Evolutionary conservation across 1,139 yeast species (phyloP), one percentile per base, ranked within the genome.

Genomic region (Scheffersomyces quercinus): DNA sequence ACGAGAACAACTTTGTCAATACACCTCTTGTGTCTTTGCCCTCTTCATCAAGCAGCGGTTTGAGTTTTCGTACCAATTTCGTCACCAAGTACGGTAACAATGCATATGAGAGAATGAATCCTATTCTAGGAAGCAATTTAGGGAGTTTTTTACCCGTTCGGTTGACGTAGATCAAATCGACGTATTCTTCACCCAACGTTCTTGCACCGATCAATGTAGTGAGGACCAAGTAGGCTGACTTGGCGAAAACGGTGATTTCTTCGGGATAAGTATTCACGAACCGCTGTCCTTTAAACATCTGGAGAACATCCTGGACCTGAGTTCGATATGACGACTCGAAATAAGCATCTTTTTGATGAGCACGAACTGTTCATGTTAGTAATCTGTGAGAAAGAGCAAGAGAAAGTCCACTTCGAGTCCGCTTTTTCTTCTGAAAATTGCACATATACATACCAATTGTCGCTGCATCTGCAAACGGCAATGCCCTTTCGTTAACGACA

Each of bases 131-230:
- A 7, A 64, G n/a, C 1, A 70, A 29, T 34, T 64, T 68, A 1
- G 88, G 86, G n/a, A 85, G 62, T 28, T 68, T 56, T 24, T 55
- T 69, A 0, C 83, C 88, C 41, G 64, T 65, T 46, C 74, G 71
- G 46, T 61, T 75, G 5, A 88, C 87, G 56, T 89, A 88, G 14
- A 85, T 70, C 45, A 91, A 69, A 63, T 91, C 97, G 13, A 91
- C 93, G 62, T 91, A 91, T 64, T 93, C 98, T 60, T 91, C 98
- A 0, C 99, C 99, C 29, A 91, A 68, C 0, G 98, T 91, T 44
- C 95, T 73, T 4, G 88, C 81, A 0, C 95, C 93, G 4, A 81
- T 49, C 12, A 86, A 62, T 0, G 97, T 89, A 0, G 97, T 91
- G 32, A 88, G 67, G 2, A 75, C 68, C 26, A 88, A 69, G 56